Evolutionary conservation across 2,329 filamentous ascomycete species (phyloP), one percentile per base, ranked within the genome.

Genomic region (Microthyrium microscopicum): DNA sequence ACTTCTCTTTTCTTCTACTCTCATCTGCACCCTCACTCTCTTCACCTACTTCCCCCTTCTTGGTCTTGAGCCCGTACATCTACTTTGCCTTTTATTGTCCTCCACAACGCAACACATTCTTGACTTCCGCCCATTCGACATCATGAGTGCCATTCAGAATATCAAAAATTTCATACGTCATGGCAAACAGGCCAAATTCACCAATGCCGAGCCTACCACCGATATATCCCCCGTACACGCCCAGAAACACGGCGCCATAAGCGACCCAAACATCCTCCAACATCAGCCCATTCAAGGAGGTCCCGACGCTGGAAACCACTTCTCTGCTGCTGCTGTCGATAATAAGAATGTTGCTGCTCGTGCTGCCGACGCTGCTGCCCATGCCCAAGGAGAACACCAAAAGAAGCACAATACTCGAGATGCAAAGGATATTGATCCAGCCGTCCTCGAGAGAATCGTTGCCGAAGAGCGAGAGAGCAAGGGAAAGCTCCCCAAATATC

Each of bases 101-200:
- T 26, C 22, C 22, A 9, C 22, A 9, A 26, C n/a, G 22, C 22
- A 26, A 26, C 22, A 12, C 12, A 9, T 34, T 12, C 31, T 8
- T 24, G 7, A 26, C 31, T 18, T 25, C 13, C 26, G 12, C 12
- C 33, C 9, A 25, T 4, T 4, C 33, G 16, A 39, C 49, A 56
- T 37, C 50, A 75, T 75, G 71, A 72, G 68, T 47, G 71, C 71
- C 29, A 92, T 94, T 62, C 87, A 94, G 63, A 89, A 89, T 54
- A 72, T 94, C 48, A 94, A 95, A 62, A 94, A 94, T 60, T 91
- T 95, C 60, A 89, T 95, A 60, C 81, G 87, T 44, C 87, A 94
- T 66, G 87, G 87, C 59, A 94, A 94, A 65, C 84, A 93, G 66
- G 87, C 84, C 46, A 79, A 83, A 44, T 66, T 64, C 42, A 67